phyloP scores from a whole-genome alignment of 139 green algal genomes.

The Micromonas pusilla region DNA sequence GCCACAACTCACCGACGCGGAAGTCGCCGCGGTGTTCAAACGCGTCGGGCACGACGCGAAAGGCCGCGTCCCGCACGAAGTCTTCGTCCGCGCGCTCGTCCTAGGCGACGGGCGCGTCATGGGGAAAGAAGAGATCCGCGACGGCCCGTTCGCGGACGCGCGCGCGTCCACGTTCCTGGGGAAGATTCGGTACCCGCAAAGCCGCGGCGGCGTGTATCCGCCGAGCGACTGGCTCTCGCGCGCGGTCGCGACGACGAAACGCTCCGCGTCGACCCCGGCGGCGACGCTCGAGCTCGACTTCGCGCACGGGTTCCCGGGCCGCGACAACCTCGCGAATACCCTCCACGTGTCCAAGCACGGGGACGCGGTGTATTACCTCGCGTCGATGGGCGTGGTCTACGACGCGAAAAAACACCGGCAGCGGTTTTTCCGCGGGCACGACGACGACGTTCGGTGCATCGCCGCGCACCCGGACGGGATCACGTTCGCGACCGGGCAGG shows the following conservation, averaged over 20 bases:
- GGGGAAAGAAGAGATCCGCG: not conserved
- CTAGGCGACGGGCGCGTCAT: not conserved
- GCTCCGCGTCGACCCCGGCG: slow-evolving; percentile 55
- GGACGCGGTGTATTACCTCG: slow-evolving; percentile 19
- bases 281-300: slow-evolving; percentile 55
- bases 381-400: slow-evolving; percentile 25
- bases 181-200: slow-evolving; percentile 61
- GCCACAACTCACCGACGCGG: not conserved
- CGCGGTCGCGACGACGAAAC: slow-evolving; percentile 37
- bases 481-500: slow-evolving; percentile 33
- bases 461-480: slow-evolving; percentile 26
- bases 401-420: slow-evolving; percentile 18
- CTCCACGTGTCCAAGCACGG: not conserved
- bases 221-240: slow-evolving; percentile 50
- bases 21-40: not conserved
- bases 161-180: slow-evolving; percentile 41
- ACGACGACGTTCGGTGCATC: slow-evolving; percentile 32
- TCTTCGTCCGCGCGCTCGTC: not conserved
- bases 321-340: not conserved
- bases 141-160: not conserved
- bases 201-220: slow-evolving; percentile 59
- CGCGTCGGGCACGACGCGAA: not conserved
- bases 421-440: slow-evolving; percentile 33
- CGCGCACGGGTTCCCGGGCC: slow-evolving; percentile 58
- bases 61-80: not conserved